A percentile compares a stretch with the other conserved stretches of the same genome.
Conservation (phyloP, 129 eudicot genomes). For the Artemisia argyi region DNA sequence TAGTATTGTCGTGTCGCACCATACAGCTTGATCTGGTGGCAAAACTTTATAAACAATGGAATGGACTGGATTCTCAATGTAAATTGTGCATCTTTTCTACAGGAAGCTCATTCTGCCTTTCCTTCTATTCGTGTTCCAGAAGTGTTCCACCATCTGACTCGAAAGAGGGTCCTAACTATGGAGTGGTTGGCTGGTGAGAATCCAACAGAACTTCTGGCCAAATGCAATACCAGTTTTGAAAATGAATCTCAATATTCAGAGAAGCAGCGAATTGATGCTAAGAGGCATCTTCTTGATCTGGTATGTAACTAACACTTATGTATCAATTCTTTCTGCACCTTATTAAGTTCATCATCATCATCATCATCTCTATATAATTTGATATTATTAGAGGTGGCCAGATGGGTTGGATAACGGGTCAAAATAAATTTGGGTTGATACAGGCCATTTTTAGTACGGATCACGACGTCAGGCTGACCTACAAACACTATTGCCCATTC, state of each 20-base stretch:
- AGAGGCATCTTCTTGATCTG: conserved; percentile 80
- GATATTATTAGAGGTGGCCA: conserved; percentile 6
- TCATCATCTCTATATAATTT: neutral
- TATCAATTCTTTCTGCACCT: conserved; percentile 1
- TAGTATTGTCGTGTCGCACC: conserved; percentile 9
- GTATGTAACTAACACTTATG: conserved; percentile 35
- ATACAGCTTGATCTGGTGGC: neutral
- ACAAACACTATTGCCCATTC: no score
- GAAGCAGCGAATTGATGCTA: conserved; percentile 56
- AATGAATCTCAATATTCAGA: conserved; percentile 43
- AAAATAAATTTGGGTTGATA: no score
- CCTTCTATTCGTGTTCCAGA: conserved; percentile 77
- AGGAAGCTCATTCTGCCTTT: conserved; percentile 86
- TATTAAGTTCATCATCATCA: conserved; percentile 5
- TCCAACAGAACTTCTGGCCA: conserved; percentile 72
- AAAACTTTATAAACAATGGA: neutral
- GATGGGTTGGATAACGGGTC: neutral
- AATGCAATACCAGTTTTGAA: conserved; percentile 36
- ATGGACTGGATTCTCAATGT: conserved; percentile 6
- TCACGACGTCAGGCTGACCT: no score
- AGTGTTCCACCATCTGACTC: conserved; percentile 54
- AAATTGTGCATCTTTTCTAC: conserved; percentile 27
- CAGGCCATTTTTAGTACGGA: no score
- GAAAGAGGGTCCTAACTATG: conserved; percentile 86
- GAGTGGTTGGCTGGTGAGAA: conserved; percentile 97